Evolutionary conservation across 108 stramenopile genomes (phyloP).

Genomic region (Fistulifera pelliculosa): DNA sequence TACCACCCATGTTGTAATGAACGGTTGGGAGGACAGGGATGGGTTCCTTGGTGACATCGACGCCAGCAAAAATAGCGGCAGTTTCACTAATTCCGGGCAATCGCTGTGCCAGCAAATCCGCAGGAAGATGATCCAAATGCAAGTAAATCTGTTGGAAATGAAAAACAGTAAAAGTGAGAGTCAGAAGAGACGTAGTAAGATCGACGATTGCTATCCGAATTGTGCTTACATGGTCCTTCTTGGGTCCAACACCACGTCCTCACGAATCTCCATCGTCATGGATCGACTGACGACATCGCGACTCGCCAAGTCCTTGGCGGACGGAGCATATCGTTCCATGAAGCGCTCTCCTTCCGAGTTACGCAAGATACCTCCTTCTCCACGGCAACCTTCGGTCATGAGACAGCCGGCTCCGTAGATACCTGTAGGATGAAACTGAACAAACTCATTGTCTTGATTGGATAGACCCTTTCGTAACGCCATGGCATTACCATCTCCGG

Average conservation of each 20-base stretch:
- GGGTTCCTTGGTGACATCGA: conserved; percentile 99
- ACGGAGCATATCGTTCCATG: conserved; percentile 99
- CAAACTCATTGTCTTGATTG: conserved; percentile 97
- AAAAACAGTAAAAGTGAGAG: conserved; percentile 10
- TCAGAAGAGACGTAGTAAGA: neutral
- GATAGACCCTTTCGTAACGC: conserved; percentile 69
- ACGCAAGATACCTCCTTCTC: conserved; percentile 96
- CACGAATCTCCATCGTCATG: conserved; percentile 99
- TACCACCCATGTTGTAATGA: conserved; percentile 94
- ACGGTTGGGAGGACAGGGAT: conserved; percentile 94
- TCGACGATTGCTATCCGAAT: neutral
- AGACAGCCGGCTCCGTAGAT: conserved; percentile 99
- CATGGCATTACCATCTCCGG: conserved; percentile 98
- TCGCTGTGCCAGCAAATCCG: conserved; percentile 93
- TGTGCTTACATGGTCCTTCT: conserved; percentile 83
- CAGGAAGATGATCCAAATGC: conserved; percentile 97
- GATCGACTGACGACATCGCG: conserved; percentile 97
- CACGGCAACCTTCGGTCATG: conserved; percentile 99
- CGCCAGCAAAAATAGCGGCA: conserved; percentile 98
- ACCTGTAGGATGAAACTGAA: conserved; percentile 99
- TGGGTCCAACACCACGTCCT: conserved; percentile 97
- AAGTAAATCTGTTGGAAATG: conserved; percentile 81
- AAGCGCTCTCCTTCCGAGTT: conserved; percentile 97
- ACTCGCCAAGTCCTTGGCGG: conserved; percentile 97
- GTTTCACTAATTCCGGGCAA: conserved; percentile 98